Percentiles rank a stretch among this genome's conserved stretches.
Conservation (phyloP, 192 early-diverging fungal genomes). For the Umbelopsis vinacea region DNA sequence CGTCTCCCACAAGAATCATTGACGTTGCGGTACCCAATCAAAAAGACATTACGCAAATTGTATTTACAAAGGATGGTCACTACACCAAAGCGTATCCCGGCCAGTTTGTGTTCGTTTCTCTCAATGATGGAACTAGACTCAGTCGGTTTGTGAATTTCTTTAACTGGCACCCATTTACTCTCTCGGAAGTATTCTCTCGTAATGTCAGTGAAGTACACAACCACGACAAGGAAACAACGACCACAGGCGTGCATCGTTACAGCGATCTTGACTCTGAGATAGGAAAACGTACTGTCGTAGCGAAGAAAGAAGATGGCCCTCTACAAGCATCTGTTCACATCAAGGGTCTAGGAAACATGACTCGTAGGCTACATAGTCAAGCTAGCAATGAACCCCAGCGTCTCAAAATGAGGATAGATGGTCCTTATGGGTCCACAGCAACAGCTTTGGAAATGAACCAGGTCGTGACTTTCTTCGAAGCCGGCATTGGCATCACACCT, state of each 20-base stretch:
- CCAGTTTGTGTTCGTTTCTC: constrained; percentile 47
- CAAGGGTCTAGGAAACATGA: constrained; percentile 38
- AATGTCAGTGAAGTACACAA: not conserved
- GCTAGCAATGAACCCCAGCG: not conserved
- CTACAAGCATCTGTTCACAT: constrained; percentile 35
- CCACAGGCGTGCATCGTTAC: no score
- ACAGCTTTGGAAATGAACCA: constrained; percentile 30
- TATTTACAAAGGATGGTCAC: not conserved
- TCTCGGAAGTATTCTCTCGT: constrained; percentile 33
- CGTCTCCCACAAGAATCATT: not conserved
- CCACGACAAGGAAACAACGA: not conserved
- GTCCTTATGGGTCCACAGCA: constrained; percentile 39
- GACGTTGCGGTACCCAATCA: not conserved
- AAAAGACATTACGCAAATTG: not conserved
- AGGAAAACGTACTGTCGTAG: not conserved
- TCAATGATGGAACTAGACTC: constrained; percentile 14
- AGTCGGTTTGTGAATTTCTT: not conserved
- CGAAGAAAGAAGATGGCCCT: not conserved
- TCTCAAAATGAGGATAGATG: constrained; percentile 30
- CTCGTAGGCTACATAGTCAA: constrained; percentile 28
- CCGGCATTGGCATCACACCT: constrained; percentile 51
- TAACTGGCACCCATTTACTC: constrained; percentile 43
- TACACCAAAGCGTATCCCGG: constrained; percentile 27
- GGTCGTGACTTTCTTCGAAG: constrained; percentile 30
- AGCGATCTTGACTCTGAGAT: not conserved